Conservation (phyloP, 805 yeast genomes). For the Candida ortonii region DNA sequence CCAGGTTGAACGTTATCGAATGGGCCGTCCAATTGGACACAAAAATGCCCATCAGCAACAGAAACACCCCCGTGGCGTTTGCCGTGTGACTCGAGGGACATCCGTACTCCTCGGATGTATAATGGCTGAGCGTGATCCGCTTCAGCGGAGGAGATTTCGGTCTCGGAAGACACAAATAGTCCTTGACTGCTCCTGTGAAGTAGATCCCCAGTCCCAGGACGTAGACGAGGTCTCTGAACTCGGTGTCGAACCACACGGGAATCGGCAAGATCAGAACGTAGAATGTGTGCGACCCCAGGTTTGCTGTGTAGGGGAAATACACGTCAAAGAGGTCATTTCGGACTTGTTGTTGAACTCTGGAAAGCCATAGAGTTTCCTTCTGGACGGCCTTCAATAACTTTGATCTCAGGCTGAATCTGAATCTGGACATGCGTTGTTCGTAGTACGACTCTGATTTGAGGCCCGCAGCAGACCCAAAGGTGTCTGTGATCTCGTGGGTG, state of each 20-base stretch:
- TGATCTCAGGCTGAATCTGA: slow-evolving; percentile 54
- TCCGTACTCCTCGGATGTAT: slow-evolving; percentile 91
- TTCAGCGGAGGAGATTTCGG: slow-evolving; percentile 91
- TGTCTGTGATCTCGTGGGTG: slow-evolving; percentile 20
- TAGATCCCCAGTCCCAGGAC: slow-evolving; percentile 71
- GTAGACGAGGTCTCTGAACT: slow-evolving; percentile 58
- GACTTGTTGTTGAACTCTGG: slow-evolving; percentile 48
- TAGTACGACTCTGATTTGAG: slow-evolving; percentile 67
- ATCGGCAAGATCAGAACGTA: slow-evolving; percentile 86
- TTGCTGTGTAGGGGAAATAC: slow-evolving; percentile 85
- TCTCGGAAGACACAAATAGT: slow-evolving; percentile 83
- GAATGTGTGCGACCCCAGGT: slow-evolving; percentile 89
- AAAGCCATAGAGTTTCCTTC: slow-evolving; percentile 61
- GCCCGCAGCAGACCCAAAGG: slow-evolving; percentile 62
- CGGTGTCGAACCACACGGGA: slow-evolving; percentile 76
- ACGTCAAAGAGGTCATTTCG: slow-evolving; percentile 56
- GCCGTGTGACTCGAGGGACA: slow-evolving; percentile 95
- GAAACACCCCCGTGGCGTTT: slow-evolving; percentile 80
- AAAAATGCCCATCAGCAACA: slow-evolving; percentile 38
- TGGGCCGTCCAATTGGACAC: slow-evolving; percentile 13
- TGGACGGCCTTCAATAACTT: slow-evolving; percentile 54
- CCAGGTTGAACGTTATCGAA: slow-evolving; percentile 6
- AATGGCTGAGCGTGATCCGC: slow-evolving; percentile 85
- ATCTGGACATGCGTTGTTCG: slow-evolving; percentile 49
- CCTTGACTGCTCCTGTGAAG: slow-evolving; percentile 74